Base-by-base conservation (phyloP, 768 basidiomycete species). In the Phylloporus sp. region DNA sequence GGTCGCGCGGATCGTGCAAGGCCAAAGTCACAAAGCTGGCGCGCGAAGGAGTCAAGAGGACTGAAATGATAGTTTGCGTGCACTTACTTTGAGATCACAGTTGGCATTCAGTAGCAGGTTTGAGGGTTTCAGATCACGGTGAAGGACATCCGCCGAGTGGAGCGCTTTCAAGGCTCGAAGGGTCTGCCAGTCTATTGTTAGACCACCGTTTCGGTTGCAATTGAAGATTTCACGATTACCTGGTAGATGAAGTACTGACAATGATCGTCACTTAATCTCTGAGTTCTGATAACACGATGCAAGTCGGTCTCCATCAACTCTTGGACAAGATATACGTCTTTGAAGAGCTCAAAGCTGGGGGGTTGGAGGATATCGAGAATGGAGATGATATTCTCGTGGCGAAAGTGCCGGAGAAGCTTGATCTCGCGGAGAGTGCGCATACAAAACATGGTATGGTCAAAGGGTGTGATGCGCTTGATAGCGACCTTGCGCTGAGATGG, bases 191-290 rank as follows among this genome's bases (percentile, higher is more conserved):
- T 43, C 31, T 7, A 23, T 15, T 6, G 47, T 58, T 16, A 59
- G 53, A 31, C n/a, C 11, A 31, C 24, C 6, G 32, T 16, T 38
- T 38, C 29, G 50, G 47, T 23, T 40, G 35, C 44, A 45, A 32
- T 34, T 40, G 23, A 20, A 8, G 41, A 36, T 49, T 59, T 38
- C 43, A 34, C 51, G 67, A 73, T 45, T 55, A 84, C 86, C 78
- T 97, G 95, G 69, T 99, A 99, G 58, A 95, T 86, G 66, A 99
- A 97, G 69, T 99, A 99, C 70, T 98, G 93, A 60, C 85, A 87
- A 66, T 97, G 95, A 65, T 97, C 94, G 65, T 98, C 95, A 52
- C 86, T 88, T 36, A 99, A 77, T 53, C 89, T 83, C 70, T 98
- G 95, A 0, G 97, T 95, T 23, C 91, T 80, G 60, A 99, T 97